phyloP scores from a whole-genome alignment of 768 basidiomycete species.

The Collybiopsis luxurians region DNA sequence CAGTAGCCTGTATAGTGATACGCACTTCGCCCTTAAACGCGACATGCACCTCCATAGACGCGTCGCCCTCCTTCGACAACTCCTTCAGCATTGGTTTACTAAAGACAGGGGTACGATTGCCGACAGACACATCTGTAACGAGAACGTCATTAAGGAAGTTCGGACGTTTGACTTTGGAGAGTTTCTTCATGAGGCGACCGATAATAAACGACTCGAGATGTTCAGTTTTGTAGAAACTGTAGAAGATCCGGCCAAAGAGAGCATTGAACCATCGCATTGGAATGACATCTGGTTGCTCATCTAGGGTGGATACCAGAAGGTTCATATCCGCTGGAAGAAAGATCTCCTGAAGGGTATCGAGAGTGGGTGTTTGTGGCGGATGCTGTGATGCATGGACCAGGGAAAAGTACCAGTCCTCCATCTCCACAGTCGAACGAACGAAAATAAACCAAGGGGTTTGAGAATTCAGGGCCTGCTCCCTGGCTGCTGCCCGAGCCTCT shows the following conservation, averaged over 20 bases:
- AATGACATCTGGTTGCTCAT: slow-evolving; percentile 93
- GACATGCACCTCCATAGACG: slow-evolving; percentile 82
- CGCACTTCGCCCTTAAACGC: slow-evolving; percentile 85
- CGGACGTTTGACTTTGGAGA: slow-evolving; percentile 89
- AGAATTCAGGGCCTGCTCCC: slow-evolving; percentile 48
- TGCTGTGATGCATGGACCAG: slow-evolving; percentile 72
- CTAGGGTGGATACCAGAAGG: slow-evolving; percentile 77
- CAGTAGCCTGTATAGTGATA: slow-evolving; percentile 87
- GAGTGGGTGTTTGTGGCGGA: slow-evolving; percentile 58
- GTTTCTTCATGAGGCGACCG: slow-evolving; percentile 86
- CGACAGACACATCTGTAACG: slow-evolving; percentile 88
- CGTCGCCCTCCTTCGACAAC: slow-evolving; percentile 91
- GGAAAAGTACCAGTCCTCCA: slow-evolving; percentile 96
- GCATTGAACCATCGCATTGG: slow-evolving; percentile 99
- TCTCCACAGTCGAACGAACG: slow-evolving; percentile 80
- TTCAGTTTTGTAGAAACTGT: slow-evolving; percentile 86
- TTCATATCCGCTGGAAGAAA: slow-evolving; percentile 82
- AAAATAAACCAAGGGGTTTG: slow-evolving; percentile 91
- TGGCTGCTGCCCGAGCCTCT: slow-evolving; percentile 26
- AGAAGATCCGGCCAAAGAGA: slow-evolving; percentile 87
- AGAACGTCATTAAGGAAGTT: slow-evolving; percentile 80
- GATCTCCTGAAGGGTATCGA: slow-evolving; percentile 57
- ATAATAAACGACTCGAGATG: slow-evolving; percentile 84
- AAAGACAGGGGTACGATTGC: slow-evolving; percentile 78
- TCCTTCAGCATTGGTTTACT: slow-evolving; percentile 99